Conservation (phyloP, 345 rosid species). For the Murraya koenigii region DNA sequence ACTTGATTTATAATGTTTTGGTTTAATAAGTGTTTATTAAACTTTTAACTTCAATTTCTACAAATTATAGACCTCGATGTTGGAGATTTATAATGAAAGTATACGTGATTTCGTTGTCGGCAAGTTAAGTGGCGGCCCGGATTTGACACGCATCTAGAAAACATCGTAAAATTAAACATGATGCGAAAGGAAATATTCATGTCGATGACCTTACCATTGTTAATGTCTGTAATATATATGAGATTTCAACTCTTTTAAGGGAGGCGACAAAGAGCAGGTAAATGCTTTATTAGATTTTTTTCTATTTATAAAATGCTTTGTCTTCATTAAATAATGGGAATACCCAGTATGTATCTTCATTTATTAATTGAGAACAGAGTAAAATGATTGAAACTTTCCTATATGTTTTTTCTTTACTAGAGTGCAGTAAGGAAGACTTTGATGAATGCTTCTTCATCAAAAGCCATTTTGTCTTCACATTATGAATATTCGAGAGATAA, state of each 20-base stretch:
- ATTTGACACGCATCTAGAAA: slow-evolving; percentile 49
- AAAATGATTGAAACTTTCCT: not conserved
- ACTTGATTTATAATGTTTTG: not conserved
- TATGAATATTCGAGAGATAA: slow-evolving; percentile 76
- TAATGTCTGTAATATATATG: slow-evolving; percentile 70
- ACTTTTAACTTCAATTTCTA: too few species aligned
- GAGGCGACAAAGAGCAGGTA: slow-evolving; percentile 96
- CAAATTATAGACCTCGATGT: slow-evolving; percentile 95
- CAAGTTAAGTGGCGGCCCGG: slow-evolving; percentile 37
- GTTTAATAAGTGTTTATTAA: not conserved
- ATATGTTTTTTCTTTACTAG: slow-evolving; percentile 28
- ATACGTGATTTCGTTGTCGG: slow-evolving; percentile 72
- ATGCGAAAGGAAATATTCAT: slow-evolving; percentile 67
- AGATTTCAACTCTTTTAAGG: slow-evolving; percentile 68
- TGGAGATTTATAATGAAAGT: slow-evolving; percentile 93
- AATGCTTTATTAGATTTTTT: not conserved
- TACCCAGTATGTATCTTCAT: not conserved
- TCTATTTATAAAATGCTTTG: not conserved
- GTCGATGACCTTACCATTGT: slow-evolving; percentile 78
- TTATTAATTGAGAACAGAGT: not conserved
- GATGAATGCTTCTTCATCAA: slow-evolving; percentile 82
- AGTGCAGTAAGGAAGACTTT: slow-evolving; percentile 87
- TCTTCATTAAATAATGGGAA: not conserved
- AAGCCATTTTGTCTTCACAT: too few species aligned
- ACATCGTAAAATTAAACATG: slow-evolving; percentile 81